Percentiles rank a stretch among this genome's conserved stretches.
Conservation (phyloP, 2,329 filamentous ascomycete genomes). For the Aureobasidium sp. region DNA sequence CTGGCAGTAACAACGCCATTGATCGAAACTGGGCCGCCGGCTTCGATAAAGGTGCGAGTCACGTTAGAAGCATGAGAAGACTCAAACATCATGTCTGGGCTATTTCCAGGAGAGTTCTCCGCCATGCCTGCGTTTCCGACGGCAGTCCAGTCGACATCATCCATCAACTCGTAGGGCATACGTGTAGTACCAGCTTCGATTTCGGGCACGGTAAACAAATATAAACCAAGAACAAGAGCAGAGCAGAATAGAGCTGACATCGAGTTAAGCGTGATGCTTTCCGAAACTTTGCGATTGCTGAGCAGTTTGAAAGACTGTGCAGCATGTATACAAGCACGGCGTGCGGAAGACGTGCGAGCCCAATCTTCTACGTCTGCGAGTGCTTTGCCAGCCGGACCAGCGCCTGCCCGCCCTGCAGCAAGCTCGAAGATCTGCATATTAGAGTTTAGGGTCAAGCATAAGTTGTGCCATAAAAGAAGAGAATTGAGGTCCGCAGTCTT, state of each 20-base stretch:
- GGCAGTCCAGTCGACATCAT: conserved; percentile 44
- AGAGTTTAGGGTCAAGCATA: conserved; percentile 46
- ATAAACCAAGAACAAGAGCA: conserved; percentile 45
- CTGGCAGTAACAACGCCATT: conserved; percentile 42
- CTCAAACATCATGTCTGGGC: conserved; percentile 13
- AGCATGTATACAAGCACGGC: conserved; percentile 46
- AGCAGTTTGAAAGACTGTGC: conserved; percentile 47
- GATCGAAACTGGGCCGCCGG: conserved; percentile 43
- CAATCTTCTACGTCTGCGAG: conserved; percentile 46
- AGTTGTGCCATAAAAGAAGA: conserved; percentile 46
- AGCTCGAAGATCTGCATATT: conserved; percentile 49
- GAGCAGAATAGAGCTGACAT: conserved; percentile 46
- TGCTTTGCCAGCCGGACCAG: conserved; percentile 41
- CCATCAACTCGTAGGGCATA: conserved; percentile 42
- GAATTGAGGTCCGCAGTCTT: conserved; percentile 43
- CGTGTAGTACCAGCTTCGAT: conserved; percentile 23
- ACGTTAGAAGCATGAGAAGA: conserved; percentile 9
- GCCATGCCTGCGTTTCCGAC: conserved; percentile 43
- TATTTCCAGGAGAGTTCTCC: conserved; percentile 20
- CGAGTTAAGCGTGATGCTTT: conserved; percentile 46
- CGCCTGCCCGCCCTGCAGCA: conserved; percentile 45
- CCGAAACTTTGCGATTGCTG: conserved; percentile 45
- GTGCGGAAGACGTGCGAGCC: conserved; percentile 45
- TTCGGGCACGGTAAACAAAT: conserved; percentile 43
- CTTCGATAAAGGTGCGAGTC: conserved; percentile 41